Base-by-base conservation (phyloP, 2,329 filamentous ascomycete species). In the Zasmidium cellare region DNA sequence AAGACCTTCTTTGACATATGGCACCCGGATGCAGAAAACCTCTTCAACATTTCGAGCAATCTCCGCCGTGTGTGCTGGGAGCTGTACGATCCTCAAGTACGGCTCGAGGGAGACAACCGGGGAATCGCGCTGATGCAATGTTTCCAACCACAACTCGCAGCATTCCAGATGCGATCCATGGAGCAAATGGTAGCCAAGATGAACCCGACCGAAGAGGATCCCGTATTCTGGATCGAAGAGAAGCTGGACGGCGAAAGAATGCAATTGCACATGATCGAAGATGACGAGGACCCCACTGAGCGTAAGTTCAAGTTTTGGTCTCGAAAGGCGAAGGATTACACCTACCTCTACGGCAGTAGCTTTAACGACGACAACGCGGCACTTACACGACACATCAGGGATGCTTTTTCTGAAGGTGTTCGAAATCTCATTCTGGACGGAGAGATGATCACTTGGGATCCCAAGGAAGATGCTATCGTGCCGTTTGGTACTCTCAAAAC, bases 391-490 rank as follows among this genome's bases (percentile, higher is more conserved):
- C 88, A 96, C 71, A 79, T 97, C 19, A 85, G 85, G 53, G 80
- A 85, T 44, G 91, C 91, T 0, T 97, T 99, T 71, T 80, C 86
- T 1, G 78, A 85, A 0, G 87, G 87, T 1, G 91, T 97, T 0
- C 82, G 87, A 16, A 97, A 90, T 69, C 82, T 96, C 63, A 96
- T 99, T 51, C 81, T 99, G 0, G 94, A 99, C 68, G 94, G 94
- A 9, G 94, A 99, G 73, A 99, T 99, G 94, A 92, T 99, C 57
- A 96, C 92, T 0, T 99, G 94, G 94, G 91, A 97, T 70, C 90
- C 92, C 60, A 85, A 88, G 46, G 81, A 89, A 51, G 89, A 96
- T 75, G 89, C 89, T 55, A 89, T 94, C 53, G 88, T 96, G 16
- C 86, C 89, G 0, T 99, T 99, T 72, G 94, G 94, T 7, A 96